Conservation (phyloP, 2,329 filamentous ascomycete genomes). For the Pseudogymnoascus destructans region DNA sequence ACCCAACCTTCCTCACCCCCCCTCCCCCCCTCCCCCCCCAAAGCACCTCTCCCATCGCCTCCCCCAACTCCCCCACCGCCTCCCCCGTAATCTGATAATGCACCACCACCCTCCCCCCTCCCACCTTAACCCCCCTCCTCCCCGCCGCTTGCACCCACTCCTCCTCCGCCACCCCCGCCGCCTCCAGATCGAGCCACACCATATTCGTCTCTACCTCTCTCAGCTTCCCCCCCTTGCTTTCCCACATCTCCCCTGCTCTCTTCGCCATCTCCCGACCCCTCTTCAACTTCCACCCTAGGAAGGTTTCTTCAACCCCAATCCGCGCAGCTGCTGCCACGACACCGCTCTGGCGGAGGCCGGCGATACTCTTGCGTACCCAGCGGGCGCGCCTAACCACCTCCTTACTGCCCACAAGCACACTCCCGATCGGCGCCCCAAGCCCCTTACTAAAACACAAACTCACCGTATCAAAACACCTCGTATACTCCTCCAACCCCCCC, state of each 20-base stretch:
- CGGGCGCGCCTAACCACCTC: constrained; percentile 41
- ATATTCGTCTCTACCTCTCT: constrained; percentile 59
- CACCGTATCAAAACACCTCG: constrained; percentile 57
- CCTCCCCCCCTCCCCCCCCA: background rate
- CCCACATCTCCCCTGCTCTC: constrained; percentile 48
- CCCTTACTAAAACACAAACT: constrained; percentile 74
- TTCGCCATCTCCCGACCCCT: constrained; percentile 50
- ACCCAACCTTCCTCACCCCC: background rate
- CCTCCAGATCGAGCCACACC: constrained; percentile 56
- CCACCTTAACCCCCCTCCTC: constrained; percentile 35
- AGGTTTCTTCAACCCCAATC: constrained; percentile 68
- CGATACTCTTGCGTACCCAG: constrained; percentile 68
- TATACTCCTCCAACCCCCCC: constrained; percentile 53
- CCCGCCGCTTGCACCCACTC: constrained; percentile 21
- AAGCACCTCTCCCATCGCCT: constrained; percentile 30
- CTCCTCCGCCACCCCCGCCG: constrained; percentile 40
- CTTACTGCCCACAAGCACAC: constrained; percentile 48
- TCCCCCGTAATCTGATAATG: constrained; percentile 58
- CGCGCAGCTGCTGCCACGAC: constrained; percentile 63
- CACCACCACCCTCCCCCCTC: constrained; percentile 48
- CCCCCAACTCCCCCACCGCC: constrained; percentile 37
- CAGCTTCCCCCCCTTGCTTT: constrained; percentile 45
- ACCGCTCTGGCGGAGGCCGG: constrained; percentile 64
- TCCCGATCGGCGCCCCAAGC: constrained; percentile 67
- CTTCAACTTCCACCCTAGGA: constrained; percentile 50